Conservation (phyloP, 257 asterid genomes). For the Dorcoceras hygrometricum region DNA sequence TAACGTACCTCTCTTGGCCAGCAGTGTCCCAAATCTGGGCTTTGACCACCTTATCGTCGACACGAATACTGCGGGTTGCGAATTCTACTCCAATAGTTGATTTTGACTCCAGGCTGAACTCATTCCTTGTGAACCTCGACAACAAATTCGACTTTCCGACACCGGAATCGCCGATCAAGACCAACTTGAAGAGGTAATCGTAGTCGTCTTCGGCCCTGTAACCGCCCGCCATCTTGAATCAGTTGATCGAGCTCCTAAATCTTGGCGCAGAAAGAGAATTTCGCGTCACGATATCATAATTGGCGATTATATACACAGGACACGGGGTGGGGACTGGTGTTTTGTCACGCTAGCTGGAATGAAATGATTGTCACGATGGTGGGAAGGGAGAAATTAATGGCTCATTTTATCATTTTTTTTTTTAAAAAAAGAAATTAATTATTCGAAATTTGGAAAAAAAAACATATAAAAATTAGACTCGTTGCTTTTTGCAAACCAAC, state of each 20-base stretch:
- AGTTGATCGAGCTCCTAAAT: background rate
- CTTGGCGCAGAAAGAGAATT: background rate
- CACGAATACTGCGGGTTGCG: constrained; percentile 60
- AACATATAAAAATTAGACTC: no score
- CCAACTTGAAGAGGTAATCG: constrained; percentile 64
- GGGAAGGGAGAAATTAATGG: no score
- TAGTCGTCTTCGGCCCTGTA: constrained; percentile 66
- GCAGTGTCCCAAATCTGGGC: constrained; percentile 83
- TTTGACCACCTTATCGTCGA: constrained; percentile 57
- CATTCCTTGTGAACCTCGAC: constrained; percentile 59
- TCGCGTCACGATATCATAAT: background rate
- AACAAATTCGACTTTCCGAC: constrained; percentile 62
- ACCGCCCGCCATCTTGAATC: constrained; percentile 48
- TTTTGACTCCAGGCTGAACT: constrained; percentile 64
- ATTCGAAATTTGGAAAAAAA: no score
- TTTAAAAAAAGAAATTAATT: no score
- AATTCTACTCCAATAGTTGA: constrained; percentile 68
- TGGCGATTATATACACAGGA: background rate
- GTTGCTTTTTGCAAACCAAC: no score
- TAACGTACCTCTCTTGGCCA: constrained; percentile 54
- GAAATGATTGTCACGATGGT: background rate
- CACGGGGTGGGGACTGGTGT: background rate
- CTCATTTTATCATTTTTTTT: no score
- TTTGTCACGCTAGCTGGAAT: background rate
- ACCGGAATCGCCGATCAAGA: constrained; percentile 63